These are phyloP conservation scores for Globisporangium camurandrum DNA, from an alignment of 352 stramenopile species.

Conservation along the genomic window DNA sequence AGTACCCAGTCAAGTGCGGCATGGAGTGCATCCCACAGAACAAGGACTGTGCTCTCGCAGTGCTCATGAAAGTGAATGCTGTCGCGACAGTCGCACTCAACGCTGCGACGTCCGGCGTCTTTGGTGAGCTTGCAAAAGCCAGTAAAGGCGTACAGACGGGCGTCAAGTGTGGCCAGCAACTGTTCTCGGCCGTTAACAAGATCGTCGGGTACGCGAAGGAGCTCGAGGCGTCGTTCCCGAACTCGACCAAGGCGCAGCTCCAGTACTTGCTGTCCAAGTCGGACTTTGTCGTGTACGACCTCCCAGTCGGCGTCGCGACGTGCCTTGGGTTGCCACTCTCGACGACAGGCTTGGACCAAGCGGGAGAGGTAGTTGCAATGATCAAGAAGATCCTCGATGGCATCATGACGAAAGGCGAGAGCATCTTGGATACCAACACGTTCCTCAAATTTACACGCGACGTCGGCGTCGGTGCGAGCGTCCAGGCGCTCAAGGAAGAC, in stretches of 20 bases:
- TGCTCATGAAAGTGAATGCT: conserved; percentile 31
- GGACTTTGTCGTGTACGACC: conserved; percentile 45
- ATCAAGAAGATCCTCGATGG: conserved; percentile 13
- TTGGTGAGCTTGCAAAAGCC: conserved; percentile 32
- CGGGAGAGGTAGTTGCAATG: conserved; percentile 3
- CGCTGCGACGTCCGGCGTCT: conserved; percentile 39
- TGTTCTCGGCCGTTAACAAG: conserved; percentile 38
- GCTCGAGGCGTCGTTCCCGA: conserved; percentile 20
- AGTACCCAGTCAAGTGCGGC: too few species aligned
- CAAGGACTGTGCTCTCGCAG: too few species aligned
- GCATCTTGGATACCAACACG: conserved; percentile 18
- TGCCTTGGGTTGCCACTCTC: conserved; percentile 25
- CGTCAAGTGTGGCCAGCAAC: conserved; percentile 34
- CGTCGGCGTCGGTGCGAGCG: conserved; percentile 3
- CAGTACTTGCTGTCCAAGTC: conserved; percentile 40
- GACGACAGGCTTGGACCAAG: conserved; percentile 2
- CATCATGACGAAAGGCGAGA: conserved; percentile 30
- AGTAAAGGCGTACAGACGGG: conserved; percentile 32
- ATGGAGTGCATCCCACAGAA: too few species aligned
- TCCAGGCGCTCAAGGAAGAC: neutral
- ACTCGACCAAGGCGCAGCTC: conserved; percentile 44
- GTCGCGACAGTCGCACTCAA: conserved; percentile 45
- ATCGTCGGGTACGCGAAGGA: conserved; percentile 32
- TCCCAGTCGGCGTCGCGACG: conserved; percentile 34
- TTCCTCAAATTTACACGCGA: conserved; percentile 31